A percentile compares a stretch with the other conserved stretches of the same genome.
These are phyloP conservation scores for Xylona heveae DNA, from an alignment of 495 filamentous ascomycete species.

Conservation along the genomic window DNA sequence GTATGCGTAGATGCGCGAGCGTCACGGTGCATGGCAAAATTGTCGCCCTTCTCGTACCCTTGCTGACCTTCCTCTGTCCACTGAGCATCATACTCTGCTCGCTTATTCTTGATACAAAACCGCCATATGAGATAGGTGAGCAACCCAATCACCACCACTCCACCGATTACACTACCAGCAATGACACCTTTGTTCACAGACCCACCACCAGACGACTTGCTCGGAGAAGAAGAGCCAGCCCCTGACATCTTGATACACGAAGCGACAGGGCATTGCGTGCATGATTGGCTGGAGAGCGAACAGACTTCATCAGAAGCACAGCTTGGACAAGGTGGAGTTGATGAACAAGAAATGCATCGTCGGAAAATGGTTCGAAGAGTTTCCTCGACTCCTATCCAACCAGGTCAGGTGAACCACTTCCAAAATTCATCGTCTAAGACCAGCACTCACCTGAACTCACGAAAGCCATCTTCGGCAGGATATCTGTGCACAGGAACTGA, in stretches of 20 bases:
- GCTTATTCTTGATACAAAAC: slow-evolving; percentile 60
- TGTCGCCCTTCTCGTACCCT: slow-evolving; percentile 18
- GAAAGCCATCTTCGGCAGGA: too few relatives aligned
- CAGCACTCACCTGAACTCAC: too few relatives aligned
- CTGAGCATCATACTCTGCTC: slow-evolving; percentile 19
- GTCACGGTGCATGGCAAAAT: slow-evolving; percentile 38
- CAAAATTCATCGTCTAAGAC: too few relatives aligned
- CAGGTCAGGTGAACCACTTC: slow-evolving; percentile 1
- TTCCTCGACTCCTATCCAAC: background rate
- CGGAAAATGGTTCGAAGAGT: slow-evolving; percentile 20
- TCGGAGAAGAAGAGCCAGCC: too few relatives aligned
- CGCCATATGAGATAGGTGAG: slow-evolving; percentile 67
- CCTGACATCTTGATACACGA: slow-evolving; percentile 30
- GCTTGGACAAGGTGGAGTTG: slow-evolving; percentile 26
- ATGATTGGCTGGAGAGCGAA: slow-evolving; percentile 30
- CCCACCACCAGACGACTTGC: too few relatives aligned
- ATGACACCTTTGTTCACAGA: slow-evolving; percentile 60
- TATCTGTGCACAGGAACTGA: too few relatives aligned
- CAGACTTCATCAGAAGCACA: slow-evolving; percentile 29
- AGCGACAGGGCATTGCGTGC: slow-evolving; percentile 34
- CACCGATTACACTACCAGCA: slow-evolving; percentile 66
- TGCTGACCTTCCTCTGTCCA: background rate
- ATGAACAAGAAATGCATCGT: slow-evolving; percentile 23
- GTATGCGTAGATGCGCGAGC: slow-evolving; percentile 67
- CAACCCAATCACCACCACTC: slow-evolving; percentile 41